These are phyloP conservation scores for Dactylellina drechsleri DNA, from an alignment of 2,329 filamentous ascomycete species.

Conservation along the genomic window DNA sequence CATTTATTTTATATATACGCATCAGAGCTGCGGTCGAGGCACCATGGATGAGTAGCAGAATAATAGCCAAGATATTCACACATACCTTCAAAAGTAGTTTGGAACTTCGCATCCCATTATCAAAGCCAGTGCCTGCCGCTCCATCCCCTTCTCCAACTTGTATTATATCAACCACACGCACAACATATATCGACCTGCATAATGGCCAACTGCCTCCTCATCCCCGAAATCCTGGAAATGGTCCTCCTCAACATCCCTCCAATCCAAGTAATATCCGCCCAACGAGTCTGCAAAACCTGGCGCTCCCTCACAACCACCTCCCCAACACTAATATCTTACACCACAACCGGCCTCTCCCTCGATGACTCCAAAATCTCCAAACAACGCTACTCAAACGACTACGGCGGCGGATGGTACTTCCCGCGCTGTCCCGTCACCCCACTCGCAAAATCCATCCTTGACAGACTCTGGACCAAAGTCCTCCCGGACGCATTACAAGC, in stretches of 20 bases:
- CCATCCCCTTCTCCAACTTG: no score
- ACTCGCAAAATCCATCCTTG: not conserved
- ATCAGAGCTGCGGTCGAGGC: no score
- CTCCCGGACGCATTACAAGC: not conserved
- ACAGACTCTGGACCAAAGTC: not conserved
- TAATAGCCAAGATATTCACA: no score
- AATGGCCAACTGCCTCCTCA: constrained; percentile 2
- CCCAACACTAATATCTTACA: constrained; percentile 1
- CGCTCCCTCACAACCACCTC: not conserved
- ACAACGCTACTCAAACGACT: not conserved
- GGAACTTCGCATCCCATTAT: no score
- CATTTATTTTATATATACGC: no score
- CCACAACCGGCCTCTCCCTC: not conserved
- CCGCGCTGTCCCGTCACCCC: not conserved
- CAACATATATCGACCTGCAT: not conserved
- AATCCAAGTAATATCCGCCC: not conserved
- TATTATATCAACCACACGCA: no score
- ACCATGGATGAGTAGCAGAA: no score
- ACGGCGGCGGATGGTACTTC: not conserved
- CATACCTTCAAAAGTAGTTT: no score
- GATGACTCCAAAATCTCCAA: not conserved
- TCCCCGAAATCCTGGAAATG: constrained; percentile 15
- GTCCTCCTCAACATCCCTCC: constrained; percentile 1
- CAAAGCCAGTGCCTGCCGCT: no score
- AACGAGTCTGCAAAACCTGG: constrained; percentile 10